Conservation (phyloP, 163 green algal species). For the Scenedesmus sp. region DNA sequence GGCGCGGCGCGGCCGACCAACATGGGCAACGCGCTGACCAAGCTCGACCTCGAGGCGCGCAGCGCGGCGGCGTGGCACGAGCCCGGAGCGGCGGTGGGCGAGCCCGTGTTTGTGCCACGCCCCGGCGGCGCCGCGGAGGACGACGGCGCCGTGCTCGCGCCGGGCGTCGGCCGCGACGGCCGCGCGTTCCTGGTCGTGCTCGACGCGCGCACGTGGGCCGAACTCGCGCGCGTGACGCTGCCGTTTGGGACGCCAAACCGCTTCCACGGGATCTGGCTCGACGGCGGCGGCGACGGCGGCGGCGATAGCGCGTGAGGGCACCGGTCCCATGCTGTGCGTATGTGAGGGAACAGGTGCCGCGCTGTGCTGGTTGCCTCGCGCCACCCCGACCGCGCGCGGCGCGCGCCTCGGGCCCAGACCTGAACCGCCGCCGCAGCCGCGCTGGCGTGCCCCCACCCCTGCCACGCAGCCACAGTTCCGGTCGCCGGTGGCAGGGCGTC, state of each 20-base stretch:
- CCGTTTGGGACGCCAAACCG: conserved; percentile 67
- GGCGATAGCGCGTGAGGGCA: too few relatives aligned
- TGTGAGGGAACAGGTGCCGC: too few relatives aligned
- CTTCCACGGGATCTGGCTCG: conserved; percentile 71
- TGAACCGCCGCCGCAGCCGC: too few relatives aligned
- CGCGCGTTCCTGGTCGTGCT: conserved; percentile 66
- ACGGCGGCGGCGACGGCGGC: too few relatives aligned
- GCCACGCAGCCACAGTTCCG: too few relatives aligned
- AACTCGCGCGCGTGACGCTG: conserved; percentile 66
- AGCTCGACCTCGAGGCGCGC: conserved; percentile 67
- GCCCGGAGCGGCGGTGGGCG: conserved; percentile 55
- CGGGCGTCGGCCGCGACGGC: conserved; percentile 61
- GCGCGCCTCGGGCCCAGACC: too few relatives aligned
- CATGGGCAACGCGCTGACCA: conserved; percentile 76
- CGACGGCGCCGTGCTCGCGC: conserved; percentile 74
- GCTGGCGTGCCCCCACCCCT: too few relatives aligned
- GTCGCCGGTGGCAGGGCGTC: too few relatives aligned
- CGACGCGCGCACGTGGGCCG: conserved; percentile 63
- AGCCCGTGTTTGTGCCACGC: conserved; percentile 73
- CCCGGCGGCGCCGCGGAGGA: conserved; percentile 65
- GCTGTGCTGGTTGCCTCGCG: too few relatives aligned
- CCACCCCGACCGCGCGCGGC: too few relatives aligned
- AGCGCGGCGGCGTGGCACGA: conserved; percentile 68
- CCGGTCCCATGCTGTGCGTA: too few relatives aligned
- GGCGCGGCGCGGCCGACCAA: conserved; percentile 69